Evolutionary conservation across 306 rosid genomes (phyloP), one percentile per base, ranked within the genome.

Genomic region (Vicia faba): DNA sequence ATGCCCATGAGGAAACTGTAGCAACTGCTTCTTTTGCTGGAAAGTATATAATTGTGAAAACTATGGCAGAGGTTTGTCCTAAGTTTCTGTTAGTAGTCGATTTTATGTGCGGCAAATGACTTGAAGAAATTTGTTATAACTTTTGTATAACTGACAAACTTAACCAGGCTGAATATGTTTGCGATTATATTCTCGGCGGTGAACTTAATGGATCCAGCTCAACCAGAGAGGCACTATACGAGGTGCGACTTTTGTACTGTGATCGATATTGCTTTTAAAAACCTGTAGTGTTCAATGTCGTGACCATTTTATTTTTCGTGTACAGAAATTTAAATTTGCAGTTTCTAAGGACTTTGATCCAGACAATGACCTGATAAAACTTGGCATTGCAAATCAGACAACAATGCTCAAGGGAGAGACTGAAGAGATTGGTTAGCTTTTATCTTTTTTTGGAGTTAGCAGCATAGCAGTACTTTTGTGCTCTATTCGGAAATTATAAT

Each of bases 351-450:
- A 91, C 23, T 95, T 95, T 48, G 95, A 95, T 76, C 99, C 97
- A 2, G 95, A 95, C 40, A 62, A 5, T 29, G 97, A 90, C 77
- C 86, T 90, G 7, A 41, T 78, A 25, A 90, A 88, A 81, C 7
- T 73, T 14, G 99, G 99, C 60, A 83, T 95, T 66, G 97, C 99
- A 13, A 95, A 95, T 79, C 99, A 95, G 91, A 95, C 99, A 49
- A 95, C 99, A 26, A 90, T 95, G 97, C 96, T 90, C 61, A 93
- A 93, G 81, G 99, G 99, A 74, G 99, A 95, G 85, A 95, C 97
- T 0, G 97, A 95, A 81, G 99, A 88, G 38, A 95, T 95, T 40
- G 99, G 99, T 95, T 76, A 75, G 87, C 70, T 71, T 33, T 28
- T 33, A 35, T 75, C 71, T 3, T 13, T 38, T 38, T 35, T 11